Evolutionary conservation across 78 protist species (phyloP).

Genomic region (Neovahlkampfia damariscottae): DNA sequence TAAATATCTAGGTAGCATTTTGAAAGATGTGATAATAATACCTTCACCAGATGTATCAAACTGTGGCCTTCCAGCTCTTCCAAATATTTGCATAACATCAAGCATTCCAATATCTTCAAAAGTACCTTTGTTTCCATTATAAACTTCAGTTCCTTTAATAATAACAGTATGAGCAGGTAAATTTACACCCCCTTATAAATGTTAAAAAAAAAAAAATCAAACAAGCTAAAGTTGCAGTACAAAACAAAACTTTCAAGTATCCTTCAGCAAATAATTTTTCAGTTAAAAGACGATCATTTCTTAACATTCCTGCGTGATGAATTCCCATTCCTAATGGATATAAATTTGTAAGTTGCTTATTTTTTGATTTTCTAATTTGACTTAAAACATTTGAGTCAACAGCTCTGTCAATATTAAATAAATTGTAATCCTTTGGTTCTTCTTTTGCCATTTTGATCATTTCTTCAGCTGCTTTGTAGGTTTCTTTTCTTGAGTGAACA

Average conservation of each 20-base stretch:
- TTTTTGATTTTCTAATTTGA: constrained; percentile 6
- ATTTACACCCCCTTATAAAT: constrained; percentile 99
- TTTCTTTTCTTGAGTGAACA: constrained; percentile 91
- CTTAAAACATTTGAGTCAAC: not conserved
- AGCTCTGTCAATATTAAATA: not conserved
- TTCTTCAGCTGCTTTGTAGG: constrained; percentile 63
- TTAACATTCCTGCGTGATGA: constrained; percentile 94
- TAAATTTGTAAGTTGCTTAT: constrained; percentile 40
- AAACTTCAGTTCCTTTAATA: constrained; percentile 89
- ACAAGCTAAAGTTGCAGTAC: constrained; percentile 97
- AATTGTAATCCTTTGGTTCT: not conserved
- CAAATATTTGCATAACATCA: constrained; percentile 94
- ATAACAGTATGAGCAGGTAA: constrained; percentile 94
- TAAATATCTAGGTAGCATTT: constrained; percentile 69
- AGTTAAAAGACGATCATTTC: constrained; percentile 77
- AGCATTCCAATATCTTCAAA: constrained; percentile 74
- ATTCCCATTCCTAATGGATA: constrained; percentile 54
- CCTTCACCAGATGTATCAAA: constrained; percentile 87
- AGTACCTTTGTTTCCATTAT: constrained; percentile 57
- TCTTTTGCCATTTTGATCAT: constrained; percentile 47
- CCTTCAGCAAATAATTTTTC: constrained; percentile 83
- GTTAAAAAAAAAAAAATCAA: too few species aligned
- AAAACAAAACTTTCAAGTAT: constrained; percentile 51
- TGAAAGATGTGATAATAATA: constrained; percentile 80
- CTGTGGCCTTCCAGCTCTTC: constrained; percentile 99